Evolutionary conservation across 345 rosid species (phyloP), one percentile per base, ranked within the genome.

Genomic region (Anacardium occidentale): DNA sequence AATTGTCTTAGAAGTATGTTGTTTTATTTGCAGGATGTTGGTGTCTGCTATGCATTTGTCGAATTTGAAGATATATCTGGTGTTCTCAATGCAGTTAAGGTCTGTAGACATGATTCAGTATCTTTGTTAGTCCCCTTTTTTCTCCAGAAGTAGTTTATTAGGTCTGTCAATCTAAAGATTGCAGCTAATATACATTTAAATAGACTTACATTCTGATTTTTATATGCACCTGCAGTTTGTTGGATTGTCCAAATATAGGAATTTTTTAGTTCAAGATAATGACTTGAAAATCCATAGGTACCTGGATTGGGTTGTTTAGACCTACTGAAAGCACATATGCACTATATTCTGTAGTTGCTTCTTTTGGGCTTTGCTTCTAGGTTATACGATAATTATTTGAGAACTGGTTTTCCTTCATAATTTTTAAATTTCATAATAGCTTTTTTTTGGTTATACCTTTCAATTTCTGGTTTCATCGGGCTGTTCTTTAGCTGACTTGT

Each of bases 1-100:
- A 51, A 55, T 42, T 53, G 44, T 67, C 47, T 64, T 80, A 59
- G 3, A 81, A 65, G 26, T 7, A 14, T 68, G 26, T 58, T 12
- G 10, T 70, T 21, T 42, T 58, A 3, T 21, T 11, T 79, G 77
- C 87, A 90, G 92, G 92, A 90, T 79, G 82, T 86, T 56, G 95
- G 89, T 51, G 86, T 90, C 55, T 88, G 89, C 74, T 88, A 85
- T 75, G 95, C 92, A 48, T 90, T 90, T 78, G 95, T 90, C 54
- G 92, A 90, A 80, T 88, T 85, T 78, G 90, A 85, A 82, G 92
- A 88, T 59, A 79, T 85, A 83, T 51, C 68, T n/a, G 77, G 89
- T 63, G 90, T 90, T 70, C 79, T 70, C 44, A 86, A 75, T 73
- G 92, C 92, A 32, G 75, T 86, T 64, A 73, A 82, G 90, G 95